Percentiles rank a stretch among this genome's conserved stretches.
phyloP scores from a whole-genome alignment of 1,139 yeast species.

The Protomyces pachydermus region DNA sequence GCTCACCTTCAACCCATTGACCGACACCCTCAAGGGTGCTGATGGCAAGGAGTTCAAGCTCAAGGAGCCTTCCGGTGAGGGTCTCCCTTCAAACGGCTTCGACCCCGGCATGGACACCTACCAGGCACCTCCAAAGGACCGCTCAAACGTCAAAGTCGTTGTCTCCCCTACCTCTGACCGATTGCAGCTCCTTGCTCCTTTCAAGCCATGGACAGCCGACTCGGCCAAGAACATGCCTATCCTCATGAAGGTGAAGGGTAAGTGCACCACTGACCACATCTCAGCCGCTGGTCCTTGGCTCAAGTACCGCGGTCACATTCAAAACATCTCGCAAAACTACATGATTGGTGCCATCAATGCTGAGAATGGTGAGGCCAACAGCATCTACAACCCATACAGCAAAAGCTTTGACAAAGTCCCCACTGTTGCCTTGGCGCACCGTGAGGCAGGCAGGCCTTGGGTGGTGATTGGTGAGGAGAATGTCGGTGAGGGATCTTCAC shows the following conservation, averaged over 20 bases:
- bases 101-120: constrained; percentile 93
- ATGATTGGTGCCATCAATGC: constrained; percentile 99
- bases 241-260: constrained; percentile 92
- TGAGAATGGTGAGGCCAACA: constrained; percentile 93
- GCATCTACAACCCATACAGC: constrained; percentile 80
- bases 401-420: constrained; percentile 95
- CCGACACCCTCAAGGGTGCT: constrained; percentile 88
- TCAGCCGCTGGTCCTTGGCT: constrained; percentile 99
- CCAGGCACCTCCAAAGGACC: constrained; percentile 95
- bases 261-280: constrained; percentile 98
- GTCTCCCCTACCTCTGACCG: constrained; percentile 84
- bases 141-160: constrained; percentile 63
- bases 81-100: constrained; percentile 89
- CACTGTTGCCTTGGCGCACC: constrained; percentile 90
- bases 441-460: constrained; percentile 63
- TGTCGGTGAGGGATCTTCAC: constrained; percentile 99
- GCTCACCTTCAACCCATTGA: constrained; percentile 95
- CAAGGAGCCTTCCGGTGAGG: constrained; percentile 83
- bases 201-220: constrained; percentile 93
- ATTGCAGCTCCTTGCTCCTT: constrained; percentile 86
- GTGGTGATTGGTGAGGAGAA: constrained; percentile 98
- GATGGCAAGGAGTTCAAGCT: constrained; percentile 95
- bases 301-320: constrained; percentile 99
- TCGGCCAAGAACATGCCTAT: constrained; percentile 86
- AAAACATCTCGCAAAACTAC: constrained; percentile 97